A percentile compares a stretch with the other conserved stretches of the same genome.
Evolutionary conservation across 2,329 filamentous ascomycete genomes (phyloP).

Genomic region (Phyllosticta paracitricarpa): DNA sequence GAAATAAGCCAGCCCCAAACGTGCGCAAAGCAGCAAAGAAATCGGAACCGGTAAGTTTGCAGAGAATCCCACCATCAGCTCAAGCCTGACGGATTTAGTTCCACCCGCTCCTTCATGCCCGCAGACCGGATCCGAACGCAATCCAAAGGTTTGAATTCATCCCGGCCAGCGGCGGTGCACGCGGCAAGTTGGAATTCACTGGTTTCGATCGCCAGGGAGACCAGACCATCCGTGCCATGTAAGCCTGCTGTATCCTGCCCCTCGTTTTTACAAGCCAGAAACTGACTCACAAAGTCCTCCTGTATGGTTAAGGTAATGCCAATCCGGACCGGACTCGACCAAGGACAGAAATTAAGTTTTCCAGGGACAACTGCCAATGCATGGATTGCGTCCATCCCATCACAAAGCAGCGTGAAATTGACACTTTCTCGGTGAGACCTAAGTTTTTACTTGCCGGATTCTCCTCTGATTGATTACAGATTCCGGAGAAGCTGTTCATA

Average conservation of each 20-base stretch:
- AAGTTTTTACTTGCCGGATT: background rate
- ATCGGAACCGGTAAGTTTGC: no score
- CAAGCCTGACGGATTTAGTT: no score
- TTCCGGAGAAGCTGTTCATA: constrained; percentile 22
- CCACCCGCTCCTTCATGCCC: no score
- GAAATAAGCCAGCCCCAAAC: no score
- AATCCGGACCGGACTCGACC: background rate
- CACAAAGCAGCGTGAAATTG: constrained; percentile 58
- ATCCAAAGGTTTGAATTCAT: no score
- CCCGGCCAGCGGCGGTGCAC: no score
- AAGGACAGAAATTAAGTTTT: background rate
- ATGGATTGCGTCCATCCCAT: constrained; percentile 55
- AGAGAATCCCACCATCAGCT: no score
- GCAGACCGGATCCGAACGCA: no score
- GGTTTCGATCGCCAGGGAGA: background rate
- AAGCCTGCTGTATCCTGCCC: background rate
- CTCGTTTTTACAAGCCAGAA: background rate
- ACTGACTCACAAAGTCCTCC: background rate
- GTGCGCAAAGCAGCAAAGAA: no score
- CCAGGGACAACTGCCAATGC: constrained; percentile 65
- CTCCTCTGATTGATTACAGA: constrained; percentile 12
- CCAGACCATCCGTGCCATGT: background rate
- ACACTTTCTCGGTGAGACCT: constrained; percentile 54
- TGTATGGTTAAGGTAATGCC: constrained; percentile 1
- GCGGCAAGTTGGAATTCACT: no score